phyloP scores from a whole-genome alignment of 2,329 filamentous ascomycete species.

The Cucurbitaria berberidis region DNA sequence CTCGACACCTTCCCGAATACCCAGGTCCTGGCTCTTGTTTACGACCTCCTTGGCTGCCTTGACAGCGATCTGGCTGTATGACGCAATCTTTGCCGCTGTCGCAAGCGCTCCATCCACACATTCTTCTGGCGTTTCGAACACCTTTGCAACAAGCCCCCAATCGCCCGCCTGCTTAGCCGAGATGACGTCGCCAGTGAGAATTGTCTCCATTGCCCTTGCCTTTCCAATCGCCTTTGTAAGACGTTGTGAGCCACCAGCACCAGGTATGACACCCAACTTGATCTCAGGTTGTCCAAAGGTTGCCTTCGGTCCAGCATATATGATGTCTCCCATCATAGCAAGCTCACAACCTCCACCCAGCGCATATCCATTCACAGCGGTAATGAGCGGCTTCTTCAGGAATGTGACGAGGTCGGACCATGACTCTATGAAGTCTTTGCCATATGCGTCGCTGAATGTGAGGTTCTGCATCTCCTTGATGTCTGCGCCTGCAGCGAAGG shows the following conservation, averaged over 20 bases:
- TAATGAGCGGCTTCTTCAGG: constrained; percentile 92
- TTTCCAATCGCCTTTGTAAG: constrained; percentile 71
- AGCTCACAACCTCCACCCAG: constrained; percentile 95
- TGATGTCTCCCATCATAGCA: constrained; percentile 94
- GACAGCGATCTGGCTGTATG: constrained; percentile 84
- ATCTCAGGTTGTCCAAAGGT: constrained; percentile 98
- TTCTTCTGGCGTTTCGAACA: constrained; percentile 80
- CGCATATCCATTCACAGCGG: constrained; percentile 92
- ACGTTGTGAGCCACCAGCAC: constrained; percentile 88
- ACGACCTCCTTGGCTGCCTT: constrained; percentile 97
- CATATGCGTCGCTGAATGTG: constrained; percentile 87
- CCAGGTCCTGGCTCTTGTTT: constrained; percentile 95
- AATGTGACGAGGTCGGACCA: constrained; percentile 87
- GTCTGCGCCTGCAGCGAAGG: constrained; percentile 82
- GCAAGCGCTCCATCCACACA: constrained; percentile 80
- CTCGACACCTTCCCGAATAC: constrained; percentile 88
- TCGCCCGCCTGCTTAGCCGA: constrained; percentile 81
- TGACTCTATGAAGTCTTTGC: constrained; percentile 87
- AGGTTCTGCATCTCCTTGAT: constrained; percentile 99
- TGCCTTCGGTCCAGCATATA: constrained; percentile 85
- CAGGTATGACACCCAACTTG: constrained; percentile 90
- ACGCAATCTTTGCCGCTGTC: constrained; percentile 87
- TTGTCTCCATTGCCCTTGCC: constrained; percentile 54
- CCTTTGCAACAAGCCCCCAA: constrained; percentile 87
- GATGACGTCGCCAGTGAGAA: constrained; percentile 68